Evolutionary conservation across 148 eudicot genomes (phyloP).

Genomic region (Chenopodium berlandieri): DNA sequence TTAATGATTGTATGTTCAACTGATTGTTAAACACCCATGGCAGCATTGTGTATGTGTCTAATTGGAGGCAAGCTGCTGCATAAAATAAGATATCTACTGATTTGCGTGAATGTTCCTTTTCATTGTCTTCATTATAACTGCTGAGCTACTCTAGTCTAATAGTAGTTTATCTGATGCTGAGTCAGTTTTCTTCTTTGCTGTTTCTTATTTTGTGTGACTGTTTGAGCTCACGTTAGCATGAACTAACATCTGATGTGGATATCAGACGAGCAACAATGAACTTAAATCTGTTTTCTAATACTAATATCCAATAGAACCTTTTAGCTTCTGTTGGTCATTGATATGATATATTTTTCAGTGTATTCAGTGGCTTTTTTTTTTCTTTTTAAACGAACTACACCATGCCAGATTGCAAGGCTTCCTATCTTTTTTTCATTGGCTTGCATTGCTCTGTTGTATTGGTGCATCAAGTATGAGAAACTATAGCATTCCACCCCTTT

Average conservation of each 20-base stretch:
- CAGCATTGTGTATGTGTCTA: not conserved
- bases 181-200: not conserved
- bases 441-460: not conserved
- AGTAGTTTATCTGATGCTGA: not conserved
- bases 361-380: not conserved
- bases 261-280: too few species aligned
- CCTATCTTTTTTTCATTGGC: not conserved
- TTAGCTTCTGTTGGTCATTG: too few species aligned
- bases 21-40: not conserved
- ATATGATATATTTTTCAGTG: too few species aligned
- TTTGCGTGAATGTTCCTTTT: not conserved
- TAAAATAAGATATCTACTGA: not conserved
- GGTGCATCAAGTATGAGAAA: not conserved
- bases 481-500: not conserved
- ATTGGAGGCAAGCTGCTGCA: constrained; percentile 1
- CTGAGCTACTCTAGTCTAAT: not conserved
- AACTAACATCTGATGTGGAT: not conserved
- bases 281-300: too few species aligned
- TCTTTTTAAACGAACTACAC: not conserved
- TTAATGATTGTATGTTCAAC: not conserved
- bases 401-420: not conserved
- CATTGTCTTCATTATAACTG: not conserved
- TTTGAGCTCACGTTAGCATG: not conserved
- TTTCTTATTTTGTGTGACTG: too few species aligned
- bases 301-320: too few species aligned